Base-by-base conservation (phyloP, 805 yeast genomes). In the Suhomyces kilbournensis region DNA sequence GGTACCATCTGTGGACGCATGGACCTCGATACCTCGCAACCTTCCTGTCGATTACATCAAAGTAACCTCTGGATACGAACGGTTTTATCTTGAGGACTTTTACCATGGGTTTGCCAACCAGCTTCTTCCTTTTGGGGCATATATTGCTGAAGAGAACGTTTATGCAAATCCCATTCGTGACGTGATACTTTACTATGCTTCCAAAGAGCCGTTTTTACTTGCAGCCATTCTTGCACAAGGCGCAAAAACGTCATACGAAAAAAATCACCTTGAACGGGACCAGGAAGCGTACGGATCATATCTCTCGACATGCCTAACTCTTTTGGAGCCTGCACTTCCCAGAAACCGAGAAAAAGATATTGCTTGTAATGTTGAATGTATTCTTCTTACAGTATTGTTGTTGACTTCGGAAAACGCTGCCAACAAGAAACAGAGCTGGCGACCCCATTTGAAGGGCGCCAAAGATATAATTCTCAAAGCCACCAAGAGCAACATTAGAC, bases 191-290 rank as follows among this genome's bases (percentile, higher is more conserved):
- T 72, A 77, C 20, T 82, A 82, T 63, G 88, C 90, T 0, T 71
- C 78, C 23, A 75, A 75, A 17, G 87, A 83, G 59, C 75, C 85
- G 2, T 85, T 83, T 60, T 61, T 87, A 15, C 67, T 86, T 46
- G 85, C 88, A 14, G 88, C 90, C 0, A 77, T 86, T 3, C 63
- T 87, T 47, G 88, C 93, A 0, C 85, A 85, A 53, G 92, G 92
- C n/a, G 91, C 92, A 0, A 71, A 82, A 39, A 74, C 80, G 4
- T 69, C 79, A 1, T 78, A 75, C 53, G 69, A 79, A 51, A 72
- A 72, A 44, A 71, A 76, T 4, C 58, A 66, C 12, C 64, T 71
- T 15, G 69, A 75, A 1, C 77, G 79, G 44, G 89, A 86, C 63
- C 88, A 86, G 62, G 80, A 77, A 49, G 83, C 83, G 6, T 85